Conservation (phyloP, 192 early-diverging fungal genomes). For the Backusella tarrabulga region DNA sequence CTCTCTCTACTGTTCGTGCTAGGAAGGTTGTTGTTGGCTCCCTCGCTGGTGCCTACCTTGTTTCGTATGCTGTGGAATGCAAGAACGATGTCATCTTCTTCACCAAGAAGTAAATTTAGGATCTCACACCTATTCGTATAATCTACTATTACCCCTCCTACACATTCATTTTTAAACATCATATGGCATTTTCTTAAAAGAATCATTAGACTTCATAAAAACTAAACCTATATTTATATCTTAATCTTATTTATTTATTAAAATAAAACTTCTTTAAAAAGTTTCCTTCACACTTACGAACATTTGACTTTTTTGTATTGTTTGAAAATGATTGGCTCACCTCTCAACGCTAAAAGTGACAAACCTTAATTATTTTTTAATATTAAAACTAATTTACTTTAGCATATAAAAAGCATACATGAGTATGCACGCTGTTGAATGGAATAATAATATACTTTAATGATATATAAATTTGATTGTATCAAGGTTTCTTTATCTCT, state of each 20-base stretch:
- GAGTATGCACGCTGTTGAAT: background rate
- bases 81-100: background rate
- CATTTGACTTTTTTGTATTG: background rate
- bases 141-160: background rate
- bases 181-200: background rate
- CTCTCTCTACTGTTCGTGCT: background rate
- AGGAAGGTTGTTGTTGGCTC: background rate
- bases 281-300: background rate
- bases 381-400: background rate
- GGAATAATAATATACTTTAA: background rate
- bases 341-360: background rate
- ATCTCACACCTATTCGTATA: background rate
- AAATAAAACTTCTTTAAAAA: background rate
- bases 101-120: background rate
- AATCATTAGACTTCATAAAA: slow-evolving; percentile 1
- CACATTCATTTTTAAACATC: background rate
- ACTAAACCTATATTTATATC: background rate
- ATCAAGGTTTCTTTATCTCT: background rate
- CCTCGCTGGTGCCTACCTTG: background rate
- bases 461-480: background rate
- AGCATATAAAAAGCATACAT: background rate
- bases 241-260: background rate
- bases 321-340: slow-evolving; percentile 4
- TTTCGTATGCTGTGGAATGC: background rate
- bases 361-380: background rate